Evolutionary conservation across 31 red algal species (phyloP).

Genomic region (Endocladia muricata): DNA sequence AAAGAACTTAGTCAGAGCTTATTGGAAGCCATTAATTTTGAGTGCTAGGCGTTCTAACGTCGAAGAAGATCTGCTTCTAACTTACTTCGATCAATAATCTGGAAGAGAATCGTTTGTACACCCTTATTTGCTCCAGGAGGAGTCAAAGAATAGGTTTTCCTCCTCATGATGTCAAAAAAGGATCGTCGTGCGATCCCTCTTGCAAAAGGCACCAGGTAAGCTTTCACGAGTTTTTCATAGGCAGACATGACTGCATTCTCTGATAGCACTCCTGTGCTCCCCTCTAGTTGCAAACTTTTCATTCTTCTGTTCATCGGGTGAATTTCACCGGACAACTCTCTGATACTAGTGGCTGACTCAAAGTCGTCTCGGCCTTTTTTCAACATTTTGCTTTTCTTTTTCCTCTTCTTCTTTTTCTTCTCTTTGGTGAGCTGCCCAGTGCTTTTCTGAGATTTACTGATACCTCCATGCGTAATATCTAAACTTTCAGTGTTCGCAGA

Average conservation of each 20-base stretch:
- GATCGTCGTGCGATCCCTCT: slow-evolving; percentile 49
- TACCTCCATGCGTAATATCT: too few species aligned
- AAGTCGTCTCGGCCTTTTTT: neutral
- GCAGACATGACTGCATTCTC: slow-evolving; percentile 20
- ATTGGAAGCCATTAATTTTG: too few species aligned
- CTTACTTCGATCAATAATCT: slow-evolving; percentile 78
- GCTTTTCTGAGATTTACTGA: slow-evolving; percentile 14
- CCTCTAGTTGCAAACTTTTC: slow-evolving; percentile 60
- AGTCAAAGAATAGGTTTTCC: slow-evolving; percentile 77
- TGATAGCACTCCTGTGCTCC: slow-evolving; percentile 44
- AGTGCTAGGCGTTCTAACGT: too few species aligned
- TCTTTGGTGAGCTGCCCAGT: neutral
- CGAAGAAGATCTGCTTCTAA: too few species aligned
- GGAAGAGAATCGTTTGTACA: slow-evolving; percentile 84
- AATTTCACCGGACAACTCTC: neutral
- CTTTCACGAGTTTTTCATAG: slow-evolving; percentile 69
- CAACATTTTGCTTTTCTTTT: slow-evolving; percentile 4
- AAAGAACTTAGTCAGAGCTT: too few species aligned
- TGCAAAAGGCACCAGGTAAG: slow-evolving; percentile 72
- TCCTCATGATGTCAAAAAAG: slow-evolving; percentile 72
- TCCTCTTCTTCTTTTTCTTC: slow-evolving; percentile 36
- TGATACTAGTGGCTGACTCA: too few species aligned
- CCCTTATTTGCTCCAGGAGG: slow-evolving; percentile 95
- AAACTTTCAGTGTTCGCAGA: too few species aligned
- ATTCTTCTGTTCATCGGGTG: slow-evolving; percentile 83